A percentile compares a stretch with the other conserved stretches of the same genome.
Conservation (phyloP, 2,329 filamentous ascomycete species). For the Fusarium veterinarium region DNA sequence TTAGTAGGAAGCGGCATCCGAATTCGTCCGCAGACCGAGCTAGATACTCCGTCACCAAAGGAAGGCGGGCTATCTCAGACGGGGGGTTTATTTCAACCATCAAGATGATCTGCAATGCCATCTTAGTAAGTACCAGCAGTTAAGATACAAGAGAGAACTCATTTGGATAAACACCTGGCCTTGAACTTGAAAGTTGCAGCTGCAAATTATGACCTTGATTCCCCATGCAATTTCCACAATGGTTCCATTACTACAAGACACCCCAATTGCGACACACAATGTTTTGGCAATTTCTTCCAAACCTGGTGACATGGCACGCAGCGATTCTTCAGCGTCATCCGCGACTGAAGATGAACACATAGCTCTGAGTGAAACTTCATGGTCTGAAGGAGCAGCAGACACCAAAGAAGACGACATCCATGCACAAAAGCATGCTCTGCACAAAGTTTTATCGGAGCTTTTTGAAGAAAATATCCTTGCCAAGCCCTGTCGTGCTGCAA, state of each 20-base stretch:
- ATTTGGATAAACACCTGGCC: not conserved
- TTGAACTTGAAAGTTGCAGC: not conserved
- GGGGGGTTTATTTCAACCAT: not conserved
- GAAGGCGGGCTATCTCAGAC: not conserved
- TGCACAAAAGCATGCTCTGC: not conserved
- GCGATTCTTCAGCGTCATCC: not conserved
- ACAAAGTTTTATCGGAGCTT: not conserved
- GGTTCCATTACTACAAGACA: not conserved
- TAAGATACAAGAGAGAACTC: not conserved
- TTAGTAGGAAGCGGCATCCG: not conserved
- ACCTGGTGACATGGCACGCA: not conserved
- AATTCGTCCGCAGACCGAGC: not conserved
- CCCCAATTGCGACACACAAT: not conserved
- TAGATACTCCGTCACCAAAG: not conserved
- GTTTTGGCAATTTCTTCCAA: not conserved
- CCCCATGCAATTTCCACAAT: not conserved
- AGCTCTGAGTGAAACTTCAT: not conserved
- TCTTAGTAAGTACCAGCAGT: not conserved
- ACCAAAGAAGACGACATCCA: not conserved
- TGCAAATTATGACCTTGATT: not conserved
- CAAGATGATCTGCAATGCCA: not conserved
- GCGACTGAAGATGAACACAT: not conserved
- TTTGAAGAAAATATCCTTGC: slow-evolving; percentile 8
- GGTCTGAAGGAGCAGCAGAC: not conserved
- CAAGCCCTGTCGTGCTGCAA: not conserved